A percentile compares a stretch with the other conserved stretches of the same genome.
Evolutionary conservation across 768 basidiomycete species (phyloP).

Genomic region (Tylopilus intermedius): DNA sequence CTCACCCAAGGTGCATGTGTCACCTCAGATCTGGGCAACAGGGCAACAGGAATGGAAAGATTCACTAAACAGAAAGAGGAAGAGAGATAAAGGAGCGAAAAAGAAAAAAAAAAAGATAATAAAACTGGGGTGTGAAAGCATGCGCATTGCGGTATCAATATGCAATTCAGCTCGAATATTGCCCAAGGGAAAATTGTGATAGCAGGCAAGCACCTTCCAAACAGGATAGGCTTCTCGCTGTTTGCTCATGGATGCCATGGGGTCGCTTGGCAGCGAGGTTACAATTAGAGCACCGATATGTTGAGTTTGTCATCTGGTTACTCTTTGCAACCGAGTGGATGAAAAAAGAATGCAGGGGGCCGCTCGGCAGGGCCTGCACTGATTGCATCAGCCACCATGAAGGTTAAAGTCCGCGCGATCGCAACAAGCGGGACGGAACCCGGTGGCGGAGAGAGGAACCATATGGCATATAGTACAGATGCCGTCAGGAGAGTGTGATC

Average conservation of each 20-base stretch:
- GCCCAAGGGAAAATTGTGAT: slow-evolving; percentile 11
- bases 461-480: slow-evolving; percentile 24
- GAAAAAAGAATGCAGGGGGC: slow-evolving; percentile 16
- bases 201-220: slow-evolving; percentile 21
- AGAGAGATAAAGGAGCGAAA: not conserved
- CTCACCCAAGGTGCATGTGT: slow-evolving; percentile 24
- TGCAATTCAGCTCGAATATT: slow-evolving; percentile 13
- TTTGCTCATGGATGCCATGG: slow-evolving; percentile 9
- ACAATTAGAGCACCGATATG: slow-evolving; percentile 2
- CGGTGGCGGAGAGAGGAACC: slow-evolving; percentile 22
- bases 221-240: slow-evolving; percentile 16
- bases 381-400: slow-evolving; percentile 24
- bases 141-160: slow-evolving; percentile 18
- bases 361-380: slow-evolving; percentile 12
- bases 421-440: slow-evolving; percentile 26
- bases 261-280: slow-evolving; percentile 6
- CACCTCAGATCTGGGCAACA: slow-evolving; percentile 8
- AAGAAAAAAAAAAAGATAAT: not conserved
- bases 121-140: slow-evolving; percentile 18
- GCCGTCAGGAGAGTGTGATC: slow-evolving; percentile 25
- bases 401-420: slow-evolving; percentile 24
- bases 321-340: slow-evolving; percentile 8
- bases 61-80: not conserved
- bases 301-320: slow-evolving; percentile 12
- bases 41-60: not conserved